Conservation (phyloP, 306 rosid species). For the Carpinus fangiana region DNA sequence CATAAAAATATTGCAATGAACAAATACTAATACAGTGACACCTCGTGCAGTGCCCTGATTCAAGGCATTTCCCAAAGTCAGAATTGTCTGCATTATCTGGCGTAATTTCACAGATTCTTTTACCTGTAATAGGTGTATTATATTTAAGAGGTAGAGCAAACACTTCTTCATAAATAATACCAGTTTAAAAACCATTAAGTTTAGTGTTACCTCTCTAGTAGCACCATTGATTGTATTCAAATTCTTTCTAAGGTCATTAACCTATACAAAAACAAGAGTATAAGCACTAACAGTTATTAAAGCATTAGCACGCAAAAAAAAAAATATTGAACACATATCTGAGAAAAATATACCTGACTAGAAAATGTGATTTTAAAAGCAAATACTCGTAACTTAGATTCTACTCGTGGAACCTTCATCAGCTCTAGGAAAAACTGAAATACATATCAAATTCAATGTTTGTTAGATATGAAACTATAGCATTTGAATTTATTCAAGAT, state of each 20-base stretch:
- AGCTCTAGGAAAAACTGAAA: slow-evolving; percentile 87
- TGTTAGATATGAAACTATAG: slow-evolving; percentile 27
- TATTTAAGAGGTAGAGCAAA: slow-evolving; percentile 23
- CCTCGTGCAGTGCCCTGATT: slow-evolving; percentile 99
- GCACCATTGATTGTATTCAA: slow-evolving; percentile 81
- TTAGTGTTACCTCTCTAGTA: slow-evolving; percentile 70
- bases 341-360: slow-evolving; percentile 64
- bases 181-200: slow-evolving; percentile 27
- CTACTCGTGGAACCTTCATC: slow-evolving; percentile 97
- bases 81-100: slow-evolving; percentile 98
- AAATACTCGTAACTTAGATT: slow-evolving; percentile 92
- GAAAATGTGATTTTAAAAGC: slow-evolving; percentile 90
- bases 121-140: slow-evolving; percentile 56
- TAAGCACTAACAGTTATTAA: slow-evolving; percentile 24
- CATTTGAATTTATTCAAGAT: slow-evolving; percentile 20
- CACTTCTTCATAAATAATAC: slow-evolving; percentile 15
- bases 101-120: slow-evolving; percentile 90
- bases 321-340: slow-evolving; percentile 7
- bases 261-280: slow-evolving; percentile 50
- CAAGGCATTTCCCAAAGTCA: slow-evolving; percentile 92
- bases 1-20: slow-evolving; percentile 6
- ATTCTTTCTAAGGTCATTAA: slow-evolving; percentile 67
- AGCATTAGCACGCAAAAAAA: slow-evolving; percentile 28
- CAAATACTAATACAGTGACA: slow-evolving; percentile 29
- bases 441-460: slow-evolving; percentile 14